Percentiles rank a stretch among this genome's conserved stretches.
These are phyloP conservation scores for Talaromyces nanjingensis DNA, from an alignment of 495 filamentous ascomycete genomes.

Conservation along the genomic window DNA sequence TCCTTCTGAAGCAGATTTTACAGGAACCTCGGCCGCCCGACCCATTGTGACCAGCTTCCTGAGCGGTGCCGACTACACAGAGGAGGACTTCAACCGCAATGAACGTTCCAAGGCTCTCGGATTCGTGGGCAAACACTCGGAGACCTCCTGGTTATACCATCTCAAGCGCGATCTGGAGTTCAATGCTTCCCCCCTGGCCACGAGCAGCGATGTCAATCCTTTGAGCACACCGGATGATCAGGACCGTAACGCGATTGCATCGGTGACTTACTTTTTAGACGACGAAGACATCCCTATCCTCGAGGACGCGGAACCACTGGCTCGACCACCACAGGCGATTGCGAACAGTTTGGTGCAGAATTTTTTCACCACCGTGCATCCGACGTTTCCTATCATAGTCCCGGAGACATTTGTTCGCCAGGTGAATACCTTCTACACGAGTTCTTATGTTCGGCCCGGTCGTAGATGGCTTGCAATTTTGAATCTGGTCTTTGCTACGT, in stretches of 20 bases:
- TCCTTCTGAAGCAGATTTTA: conserved; percentile 17
- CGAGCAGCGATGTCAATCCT: not conserved
- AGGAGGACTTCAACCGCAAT: conserved; percentile 52
- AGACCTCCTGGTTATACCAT: conserved; percentile 53
- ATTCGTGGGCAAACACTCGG: conserved; percentile 57
- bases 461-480: conserved; percentile 52
- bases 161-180: conserved; percentile 33
- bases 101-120: conserved; percentile 45
- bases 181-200: not conserved
- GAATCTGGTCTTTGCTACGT: conserved; percentile 62
- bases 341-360: conserved; percentile 46
- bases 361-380: conserved; percentile 53
- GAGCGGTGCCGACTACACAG: conserved; percentile 46
- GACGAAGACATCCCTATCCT: conserved; percentile 37
- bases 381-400: conserved; percentile 52
- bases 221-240: conserved; percentile 12
- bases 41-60: conserved; percentile 26
- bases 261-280: conserved; percentile 51
- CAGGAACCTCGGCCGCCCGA: conserved; percentile 14
- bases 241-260: conserved; percentile 26
- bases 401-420: conserved; percentile 37
- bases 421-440: conserved; percentile 31
- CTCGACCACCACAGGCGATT: conserved; percentile 40
- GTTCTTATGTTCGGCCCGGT: conserved; percentile 27
- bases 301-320: conserved; percentile 38